These are phyloP conservation scores for thale cress (Arabidopsis thaliana) DNA, from an alignment of 345 rosid species.

Conservation along the genomic window TAIR10.1 NC_003074.8:6281501-6282000, in stretches of 20 bases:
- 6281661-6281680: slow-evolving; percentile 42
- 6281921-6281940: slow-evolving; percentile 65
- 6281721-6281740: slow-evolving; percentile 57
- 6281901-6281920: slow-evolving; percentile 1
- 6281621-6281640: slow-evolving; percentile 41
- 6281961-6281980: slow-evolving; percentile 58
- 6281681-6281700: slow-evolving; percentile 24
- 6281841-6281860: slow-evolving; percentile 40
- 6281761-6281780: slow-evolving; percentile 57
- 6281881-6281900: not conserved
- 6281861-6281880: not conserved
- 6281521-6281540: slow-evolving; percentile 20
- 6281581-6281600: slow-evolving; percentile 63
- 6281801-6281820: slow-evolving; percentile 71
- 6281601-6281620: slow-evolving; percentile 43
- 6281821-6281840: slow-evolving; percentile 68
- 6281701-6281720: slow-evolving; percentile 44
- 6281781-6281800: slow-evolving; percentile 62
- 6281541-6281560: slow-evolving; percentile 45
- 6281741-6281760: slow-evolving; percentile 67
- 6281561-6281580: slow-evolving; percentile 80
- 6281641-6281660: slow-evolving; percentile 37
- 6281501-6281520: slow-evolving; percentile 43
- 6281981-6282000: slow-evolving; percentile 59
- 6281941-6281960: slow-evolving; percentile 67